These are phyloP conservation scores for Mollisiaceae sp. DNA, from an alignment of 2,329 filamentous ascomycete genomes.

Conservation along the genomic window DNA sequence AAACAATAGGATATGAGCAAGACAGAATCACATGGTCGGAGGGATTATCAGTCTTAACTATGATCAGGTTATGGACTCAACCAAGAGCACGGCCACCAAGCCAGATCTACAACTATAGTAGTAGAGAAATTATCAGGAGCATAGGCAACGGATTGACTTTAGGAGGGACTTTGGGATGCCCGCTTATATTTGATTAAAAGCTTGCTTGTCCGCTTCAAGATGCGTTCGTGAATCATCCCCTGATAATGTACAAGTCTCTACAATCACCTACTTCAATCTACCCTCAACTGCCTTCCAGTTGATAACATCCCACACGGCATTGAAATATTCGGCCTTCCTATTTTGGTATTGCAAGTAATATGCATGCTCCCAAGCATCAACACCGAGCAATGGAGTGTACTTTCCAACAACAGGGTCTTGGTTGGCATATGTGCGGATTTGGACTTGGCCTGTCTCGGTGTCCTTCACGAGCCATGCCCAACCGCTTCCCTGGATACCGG, in stretches of 20 bases:
- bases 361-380: slow-evolving; percentile 96
- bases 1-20: background rate
- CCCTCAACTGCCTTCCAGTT: slow-evolving; percentile 89
- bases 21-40: background rate
- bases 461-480: slow-evolving; percentile 64
- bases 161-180: background rate
- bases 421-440: slow-evolving; percentile 77
- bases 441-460: slow-evolving; percentile 57
- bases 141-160: background rate
- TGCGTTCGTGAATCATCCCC: background rate
- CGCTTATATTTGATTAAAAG: background rate
- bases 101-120: background rate
- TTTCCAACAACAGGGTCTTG: slow-evolving; percentile 88
- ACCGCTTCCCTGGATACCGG: slow-evolving; percentile 64
- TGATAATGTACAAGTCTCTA: background rate
- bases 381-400: slow-evolving; percentile 80
- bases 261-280: slow-evolving; percentile 59
- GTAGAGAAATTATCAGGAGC: background rate
- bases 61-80: too few species aligned
- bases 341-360: slow-evolving; percentile 90
- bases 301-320: slow-evolving; percentile 79
- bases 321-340: slow-evolving; percentile 74
- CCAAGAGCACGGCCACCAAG: background rate
- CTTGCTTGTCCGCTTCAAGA: background rate
- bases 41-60: background rate